Evolutionary conservation across 2,329 filamentous ascomycete species (phyloP).

Genomic region (Cladophialophora psammophila): DNA sequence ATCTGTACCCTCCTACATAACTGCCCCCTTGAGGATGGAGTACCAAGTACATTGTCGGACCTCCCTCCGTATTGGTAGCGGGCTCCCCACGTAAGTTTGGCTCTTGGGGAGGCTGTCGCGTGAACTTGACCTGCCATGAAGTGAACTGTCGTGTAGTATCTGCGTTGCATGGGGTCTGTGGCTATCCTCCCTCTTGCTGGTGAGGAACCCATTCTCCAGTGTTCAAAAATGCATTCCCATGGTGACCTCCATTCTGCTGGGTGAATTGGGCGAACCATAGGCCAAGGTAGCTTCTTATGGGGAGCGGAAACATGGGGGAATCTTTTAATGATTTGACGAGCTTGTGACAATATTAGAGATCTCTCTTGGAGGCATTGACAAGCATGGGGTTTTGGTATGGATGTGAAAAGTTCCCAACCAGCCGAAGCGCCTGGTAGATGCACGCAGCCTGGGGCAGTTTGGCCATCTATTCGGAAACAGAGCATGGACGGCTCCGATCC

Average conservation of each 20-base stretch:
- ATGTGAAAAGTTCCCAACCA: background rate
- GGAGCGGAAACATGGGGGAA: background rate
- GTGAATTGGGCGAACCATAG: background rate
- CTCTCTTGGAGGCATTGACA: too few relatives aligned
- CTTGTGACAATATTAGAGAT: background rate
- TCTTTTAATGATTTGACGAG: background rate
- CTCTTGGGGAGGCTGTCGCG: background rate
- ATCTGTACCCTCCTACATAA: too few relatives aligned
- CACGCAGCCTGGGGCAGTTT: background rate
- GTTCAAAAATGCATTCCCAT: background rate
- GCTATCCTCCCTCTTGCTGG: background rate
- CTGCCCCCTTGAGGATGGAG: too few relatives aligned
- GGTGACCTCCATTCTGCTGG: background rate
- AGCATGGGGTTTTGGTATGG: background rate
- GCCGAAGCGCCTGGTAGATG: background rate
- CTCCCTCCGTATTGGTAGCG: too few relatives aligned
- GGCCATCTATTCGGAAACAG: background rate
- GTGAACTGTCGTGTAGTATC: background rate
- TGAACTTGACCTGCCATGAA: background rate
- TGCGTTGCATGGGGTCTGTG: background rate
- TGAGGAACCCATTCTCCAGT: background rate
- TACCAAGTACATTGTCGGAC: too few relatives aligned
- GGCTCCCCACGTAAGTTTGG: background rate
- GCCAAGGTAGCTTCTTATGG: background rate
- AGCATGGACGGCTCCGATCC: background rate